A percentile compares a stretch with the other conserved stretches of the same genome.
phyloP scores from a whole-genome alignment of 306 rosid genomes.

The Cicer chorassanicum region DNA sequence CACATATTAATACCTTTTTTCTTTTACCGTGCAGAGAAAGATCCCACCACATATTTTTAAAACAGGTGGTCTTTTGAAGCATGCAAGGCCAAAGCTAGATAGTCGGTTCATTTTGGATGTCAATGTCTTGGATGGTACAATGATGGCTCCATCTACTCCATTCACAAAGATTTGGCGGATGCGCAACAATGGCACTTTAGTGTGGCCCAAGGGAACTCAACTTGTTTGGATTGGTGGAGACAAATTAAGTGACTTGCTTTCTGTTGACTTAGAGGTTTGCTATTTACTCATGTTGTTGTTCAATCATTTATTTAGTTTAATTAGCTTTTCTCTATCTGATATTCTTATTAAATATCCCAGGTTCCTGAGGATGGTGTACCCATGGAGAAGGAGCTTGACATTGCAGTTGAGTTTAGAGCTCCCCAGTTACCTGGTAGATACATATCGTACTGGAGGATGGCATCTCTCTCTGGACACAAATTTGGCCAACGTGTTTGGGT shows the following conservation, averaged over 20 bases:
- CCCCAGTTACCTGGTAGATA: conserved; percentile 78
- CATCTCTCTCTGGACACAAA: conserved; percentile 69
- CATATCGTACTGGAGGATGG: conserved; percentile 85
- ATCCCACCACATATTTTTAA: conserved; percentile 42
- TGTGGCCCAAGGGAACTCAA: conserved; percentile 79
- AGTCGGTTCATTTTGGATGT: conserved; percentile 79
- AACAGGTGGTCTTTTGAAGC: conserved; percentile 43
- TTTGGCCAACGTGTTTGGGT: conserved; percentile 98
- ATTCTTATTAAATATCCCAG: conserved; percentile 48
- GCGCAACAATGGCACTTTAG: conserved; percentile 70
- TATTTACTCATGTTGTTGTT: conserved; percentile 29
- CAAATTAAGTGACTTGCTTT: conserved; percentile 47
- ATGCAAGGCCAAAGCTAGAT: conserved; percentile 59
- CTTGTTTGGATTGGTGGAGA: conserved; percentile 87
- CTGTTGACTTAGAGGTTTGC: conserved; percentile 72
- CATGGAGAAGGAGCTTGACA: conserved; percentile 63
- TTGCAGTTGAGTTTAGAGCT: conserved; percentile 83
- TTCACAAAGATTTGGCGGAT: conserved; percentile 96
- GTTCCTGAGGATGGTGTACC: conserved; percentile 64
- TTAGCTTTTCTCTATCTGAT: conserved; percentile 18
- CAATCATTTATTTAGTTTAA: neutral
- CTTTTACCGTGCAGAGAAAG: conserved; percentile 48
- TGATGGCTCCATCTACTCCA: conserved; percentile 77
- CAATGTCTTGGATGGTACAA: conserved; percentile 78
- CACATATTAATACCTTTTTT: conserved; percentile 18